Base-by-base conservation (phyloP, 352 stramenopile species). In the Globisporangium acanthophoron region DNA sequence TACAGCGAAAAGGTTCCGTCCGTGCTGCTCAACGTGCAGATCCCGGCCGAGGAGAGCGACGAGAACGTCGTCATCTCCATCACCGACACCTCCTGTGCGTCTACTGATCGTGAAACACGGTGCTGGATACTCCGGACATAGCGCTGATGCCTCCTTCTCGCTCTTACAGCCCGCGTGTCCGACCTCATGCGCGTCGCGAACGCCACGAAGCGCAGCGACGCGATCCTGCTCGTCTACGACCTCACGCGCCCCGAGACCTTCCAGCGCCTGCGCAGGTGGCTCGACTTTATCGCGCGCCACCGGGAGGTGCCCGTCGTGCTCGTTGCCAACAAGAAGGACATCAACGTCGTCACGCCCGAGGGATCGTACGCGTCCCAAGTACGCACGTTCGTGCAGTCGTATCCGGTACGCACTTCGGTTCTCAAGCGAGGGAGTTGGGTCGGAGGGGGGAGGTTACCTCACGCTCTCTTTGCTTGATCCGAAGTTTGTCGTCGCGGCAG, bases 61-160 rank as follows among this genome's bases (percentile, higher is more conserved):
- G 88, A 96, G 61, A 92, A 96, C 53, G 87, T 96, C 27, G 72
- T 94, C 62, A 88, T 96, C 57, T 95, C 88, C 52, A 93, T 95
- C 60, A 94, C 86, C 16, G 88, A 96, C 66, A 96, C 87, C 0
- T 90, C 80, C 2, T 90, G 82, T 92, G 66, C 46, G 78, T 73
- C 8, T 24, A 24, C 21, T 24, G 21, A 24, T 39, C 20, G 12
- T 48, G 59, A 6, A 1, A 16, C 41, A 35, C n/a, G 24, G 5
- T 41, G 20, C 33, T 24, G 52, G 16, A 18, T 7, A 20, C 40
- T 45, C 12, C 7, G 40, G 21, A 24, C 21, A 24, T 24, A 24
- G 21, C 21, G 21, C 21, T 24, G 21, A 24, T 24, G 21, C 21
- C 21, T 24, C 21, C 21, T 24, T 24, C 21, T 24, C 21, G 21